Evolutionary conservation across 2,329 filamentous ascomycete genomes (phyloP), one percentile per base, ranked within the genome.

Genomic region (Myotisia sp.): DNA sequence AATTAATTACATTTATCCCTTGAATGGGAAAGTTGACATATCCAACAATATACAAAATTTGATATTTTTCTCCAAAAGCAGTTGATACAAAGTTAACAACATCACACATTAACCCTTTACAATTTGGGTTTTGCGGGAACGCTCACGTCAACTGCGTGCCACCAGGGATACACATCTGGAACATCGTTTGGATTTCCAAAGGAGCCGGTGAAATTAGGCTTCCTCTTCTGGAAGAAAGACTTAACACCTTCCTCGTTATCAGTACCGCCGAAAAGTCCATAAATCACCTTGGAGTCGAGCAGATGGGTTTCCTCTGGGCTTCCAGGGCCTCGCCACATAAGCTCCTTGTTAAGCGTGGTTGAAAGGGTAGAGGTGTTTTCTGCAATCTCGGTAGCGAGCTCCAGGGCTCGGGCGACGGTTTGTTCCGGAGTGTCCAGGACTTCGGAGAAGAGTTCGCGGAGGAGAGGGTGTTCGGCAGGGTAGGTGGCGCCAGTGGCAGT

Each of bases 141-240:
- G 22, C 22, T 35, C 18, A 62, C 62, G 48, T 71, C 60, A 31
- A 72, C 53, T 8, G 69, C 65, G 30, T 66, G 56, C 76, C 77
- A 82, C 78, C 77, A 83, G 0, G 76, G 79, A 54, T 74, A 79
- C 9, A 62, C 64, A 0, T 54, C 52, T 2, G 77, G 74, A 6
- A 65, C 63, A 49, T 79, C 68, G 20, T 67, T 61, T 55, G 79
- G 65, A 5, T 64, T 71, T 2, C 64, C 30, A 26, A 45, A 41
- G 6, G 41, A 43, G 5, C 16, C 76, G 22, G 56, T 61, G 46
- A 83, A 82, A 8, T 67, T 59, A 0, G 75, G 71, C 37, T 65
- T 62, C 32, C 78, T 62, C 62, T 82, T 82, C 56, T 81, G 62
- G 49, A 80, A 54, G 52, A 83, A 83, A n/a, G 74, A 74, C 35